phyloP scores from a whole-genome alignment of 208 protist species.

The Crithidia bombi region DNA sequence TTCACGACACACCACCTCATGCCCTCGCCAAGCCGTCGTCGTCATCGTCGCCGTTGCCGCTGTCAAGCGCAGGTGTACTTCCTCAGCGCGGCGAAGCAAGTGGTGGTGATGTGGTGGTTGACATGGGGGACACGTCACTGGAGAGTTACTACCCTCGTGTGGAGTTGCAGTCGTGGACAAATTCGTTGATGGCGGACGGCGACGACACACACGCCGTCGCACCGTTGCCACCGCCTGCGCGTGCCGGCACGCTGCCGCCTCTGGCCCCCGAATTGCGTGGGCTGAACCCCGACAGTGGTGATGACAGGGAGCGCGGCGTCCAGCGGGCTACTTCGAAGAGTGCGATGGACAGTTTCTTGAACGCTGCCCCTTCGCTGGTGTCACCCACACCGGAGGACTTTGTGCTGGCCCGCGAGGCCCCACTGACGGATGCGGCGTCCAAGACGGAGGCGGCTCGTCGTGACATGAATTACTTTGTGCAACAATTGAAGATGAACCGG shows the following conservation, averaged over 20 bases:
- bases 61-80: too few relatives aligned
- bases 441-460: slow-evolving; percentile 40
- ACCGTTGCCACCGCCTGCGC: slow-evolving; percentile 13
- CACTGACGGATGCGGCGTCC: slow-evolving; percentile 6
- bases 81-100: too few relatives aligned
- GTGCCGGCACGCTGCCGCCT: slow-evolving; percentile 32
- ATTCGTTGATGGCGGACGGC: slow-evolving; percentile 6
- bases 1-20: slow-evolving; percentile 4
- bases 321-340: background rate
- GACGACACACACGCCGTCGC: slow-evolving; percentile 16
- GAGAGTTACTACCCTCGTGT: slow-evolving; percentile 30
- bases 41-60: background rate
- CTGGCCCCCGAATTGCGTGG: slow-evolving; percentile 31
- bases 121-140: slow-evolving; percentile 40
- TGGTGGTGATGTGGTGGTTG: slow-evolving; percentile 26
- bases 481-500: slow-evolving; percentile 78
- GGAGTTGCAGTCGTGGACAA: slow-evolving; percentile 27
- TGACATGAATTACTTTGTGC: slow-evolving; percentile 83
- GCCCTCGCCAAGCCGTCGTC: background rate
- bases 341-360: background rate
- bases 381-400: slow-evolving; percentile 64
- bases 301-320: background rate
- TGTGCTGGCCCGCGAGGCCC: slow-evolving; percentile 33
- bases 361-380: background rate
- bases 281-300: background rate